Base-by-base conservation (phyloP, 306 rosid genomes). In the Cucurbita moschata region DNA sequence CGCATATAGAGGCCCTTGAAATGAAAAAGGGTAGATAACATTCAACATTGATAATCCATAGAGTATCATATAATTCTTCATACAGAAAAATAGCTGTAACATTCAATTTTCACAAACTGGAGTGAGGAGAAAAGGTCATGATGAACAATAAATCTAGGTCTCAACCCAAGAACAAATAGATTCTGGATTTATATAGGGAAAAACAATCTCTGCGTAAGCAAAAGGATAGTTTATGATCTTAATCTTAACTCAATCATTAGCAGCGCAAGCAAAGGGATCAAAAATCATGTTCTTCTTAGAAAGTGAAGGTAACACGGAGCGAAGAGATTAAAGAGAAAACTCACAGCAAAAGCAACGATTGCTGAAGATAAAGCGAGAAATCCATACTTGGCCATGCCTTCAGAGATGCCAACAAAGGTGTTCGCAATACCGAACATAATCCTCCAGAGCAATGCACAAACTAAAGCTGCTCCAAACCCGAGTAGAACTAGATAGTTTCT, bases 301-400 rank as follows among this genome's bases (percentile, higher is more conserved):
- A 12, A 68, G 49, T 15, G 42, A 70, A 59, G 71, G 19, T 18
- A 66, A 59, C 14, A 73, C 21, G 1, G 15, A 40, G 14, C 50
- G 14, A 51, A 61, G 51, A 75, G 35, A n/a, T 64, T 10, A 21
- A 13, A 16, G 71, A 70, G 78, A 78, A 78, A 83, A 85, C 96
- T 90, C 87, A 90, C 98, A 62, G 89, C 79, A 37, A 90, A 90
- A 79, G 89, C 86, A 71, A 90, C 96, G 76, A 91, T 87, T 71
- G 99, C 95, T 58, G 96, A 77, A n/a, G 99, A 89, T 63, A 94
- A 87, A 71, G 97, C 96, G 38, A 90, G 90, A 77, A 94, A 90
- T 47, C 99, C 97, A 77, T 89, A 94, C 92, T 90, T 94, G 53
- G 98, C 98, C 91, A 94, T 77, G 73, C 98, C 95, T 81, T 94